Base-by-base conservation (phyloP, 768 basidiomycete species). In the Russula earlei region DNA sequence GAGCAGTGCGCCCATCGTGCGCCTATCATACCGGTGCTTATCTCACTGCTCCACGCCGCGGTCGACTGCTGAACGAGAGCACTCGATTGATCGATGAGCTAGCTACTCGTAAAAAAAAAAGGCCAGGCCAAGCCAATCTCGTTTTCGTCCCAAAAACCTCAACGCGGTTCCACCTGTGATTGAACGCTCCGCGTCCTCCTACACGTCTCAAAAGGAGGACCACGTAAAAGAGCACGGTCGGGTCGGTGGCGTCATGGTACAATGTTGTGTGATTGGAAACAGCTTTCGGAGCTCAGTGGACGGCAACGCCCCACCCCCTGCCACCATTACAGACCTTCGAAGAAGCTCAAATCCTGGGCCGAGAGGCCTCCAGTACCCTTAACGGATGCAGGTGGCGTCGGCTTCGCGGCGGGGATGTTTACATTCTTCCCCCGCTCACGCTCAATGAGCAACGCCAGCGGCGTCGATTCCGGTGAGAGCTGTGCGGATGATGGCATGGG, bases 281-380 rank as follows among this genome's bases (percentile, higher is more conserved):
- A 24, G 10, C 43, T 20, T 42, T 4, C 38, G n/a, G 17, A 5
- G 33, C 15, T 19, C 15, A 17, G n/a, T 38, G 2, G 15, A 20
- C 14, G 25, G 36, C 7, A 22, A 9, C 12, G 5, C 11, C 7
- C 5, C 15, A n/a, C n/a, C n/a, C n/a, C n/a, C n/a, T n/a, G n/a
- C n/a, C n/a, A n/a, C n/a, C n/a, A n/a, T 45, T 52, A 87, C 31
- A 85, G 64, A 34, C 87, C 85, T 69, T 92, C 90, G 66, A 92
- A 93, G 68, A 93, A 92, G 17, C 84, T 88, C 49, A 91, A 67
- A 75, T 91, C 91, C 69, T 89, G 86, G 2, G 87, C 89, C 4
- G 84, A 86, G 48, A 91, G 67, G 4, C 84, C 85, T 12, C 82
- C 80, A 46, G 65, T 43, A 57, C 67, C 59, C 46, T 67, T 60